A percentile compares a stretch with the other conserved stretches of the same genome.
phyloP scores from a whole-genome alignment of 1,139 yeast species.

The Geotrichum histeridarum region DNA sequence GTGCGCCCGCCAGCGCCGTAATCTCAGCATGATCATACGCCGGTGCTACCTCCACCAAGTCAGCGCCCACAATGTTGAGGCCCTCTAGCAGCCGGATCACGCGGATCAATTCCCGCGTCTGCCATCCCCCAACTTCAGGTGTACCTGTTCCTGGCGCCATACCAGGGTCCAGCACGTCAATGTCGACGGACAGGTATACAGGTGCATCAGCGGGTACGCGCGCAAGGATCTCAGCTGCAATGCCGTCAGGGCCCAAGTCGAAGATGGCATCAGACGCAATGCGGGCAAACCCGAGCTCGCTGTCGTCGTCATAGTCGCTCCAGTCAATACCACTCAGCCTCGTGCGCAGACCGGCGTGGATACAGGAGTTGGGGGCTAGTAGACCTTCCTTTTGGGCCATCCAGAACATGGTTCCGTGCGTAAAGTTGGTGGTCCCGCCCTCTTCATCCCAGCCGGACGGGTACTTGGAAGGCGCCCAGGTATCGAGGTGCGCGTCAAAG shows the following conservation, averaged over 20 bases:
- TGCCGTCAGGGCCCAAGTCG: conserved; percentile 42
- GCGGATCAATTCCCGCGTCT: conserved; percentile 67
- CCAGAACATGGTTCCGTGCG: conserved; percentile 82
- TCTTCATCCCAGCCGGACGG: conserved; percentile 60
- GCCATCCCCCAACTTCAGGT: conserved; percentile 76
- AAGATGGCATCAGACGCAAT: conserved; percentile 68
- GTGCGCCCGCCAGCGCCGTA: conserved; percentile 74
- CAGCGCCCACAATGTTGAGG: conserved; percentile 68
- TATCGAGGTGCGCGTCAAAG: conserved; percentile 75
- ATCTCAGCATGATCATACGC: conserved; percentile 66
- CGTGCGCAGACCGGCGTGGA: conserved; percentile 71
- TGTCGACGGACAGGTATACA: conserved; percentile 67
- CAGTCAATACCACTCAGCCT: conserved; percentile 54
- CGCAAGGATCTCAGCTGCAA: conserved; percentile 50
- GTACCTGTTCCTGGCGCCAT: conserved; percentile 82
- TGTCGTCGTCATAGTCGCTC: conserved; percentile 60
- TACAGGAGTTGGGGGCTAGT: conserved; percentile 48
- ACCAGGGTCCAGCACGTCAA: conserved; percentile 78
- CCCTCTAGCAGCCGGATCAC: conserved; percentile 54
- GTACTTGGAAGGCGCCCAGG: conserved; percentile 64
- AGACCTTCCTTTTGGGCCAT: conserved; percentile 66
- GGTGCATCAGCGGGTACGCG: conserved; percentile 53
- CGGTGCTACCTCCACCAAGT: conserved; percentile 73
- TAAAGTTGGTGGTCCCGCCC: conserved; percentile 42
- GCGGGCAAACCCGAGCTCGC: conserved; percentile 56